These are phyloP conservation scores for Tolypocladium capitatum DNA, from an alignment of 2,329 filamentous ascomycete species.

Conservation along the genomic window DNA sequence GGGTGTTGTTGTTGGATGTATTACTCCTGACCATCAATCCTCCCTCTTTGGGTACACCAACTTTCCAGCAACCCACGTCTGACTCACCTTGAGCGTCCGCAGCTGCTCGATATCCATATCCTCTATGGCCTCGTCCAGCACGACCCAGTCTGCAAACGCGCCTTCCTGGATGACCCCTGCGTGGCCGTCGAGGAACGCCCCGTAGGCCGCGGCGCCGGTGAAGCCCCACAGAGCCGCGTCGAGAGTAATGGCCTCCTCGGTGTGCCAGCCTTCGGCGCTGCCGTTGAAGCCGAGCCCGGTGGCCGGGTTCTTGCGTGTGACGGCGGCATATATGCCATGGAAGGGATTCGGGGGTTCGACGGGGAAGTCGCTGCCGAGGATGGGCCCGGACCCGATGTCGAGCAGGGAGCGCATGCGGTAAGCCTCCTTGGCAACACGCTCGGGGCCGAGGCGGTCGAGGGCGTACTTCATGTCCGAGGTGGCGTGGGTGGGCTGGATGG, in stretches of 20 bases:
- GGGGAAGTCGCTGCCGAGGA: slow-evolving; percentile 59
- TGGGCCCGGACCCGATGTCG: slow-evolving; percentile 32
- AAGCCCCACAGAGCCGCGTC: slow-evolving; percentile 50
- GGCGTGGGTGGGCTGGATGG: slow-evolving; percentile 59
- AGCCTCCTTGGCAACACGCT: slow-evolving; percentile 40
- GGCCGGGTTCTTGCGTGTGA: slow-evolving; percentile 45
- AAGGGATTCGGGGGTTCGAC: slow-evolving; percentile 57
- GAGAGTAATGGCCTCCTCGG: slow-evolving; percentile 43
- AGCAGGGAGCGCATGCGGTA: slow-evolving; percentile 55
- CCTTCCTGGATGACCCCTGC: slow-evolving; percentile 47
- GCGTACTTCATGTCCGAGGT: slow-evolving; percentile 61
- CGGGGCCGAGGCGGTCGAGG: slow-evolving; percentile 40
- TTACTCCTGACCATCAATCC: background rate
- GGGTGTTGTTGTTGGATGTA: background rate
- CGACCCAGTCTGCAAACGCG: slow-evolving; percentile 56
- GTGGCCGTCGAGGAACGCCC: slow-evolving; percentile 43
- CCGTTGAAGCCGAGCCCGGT: slow-evolving; percentile 37
- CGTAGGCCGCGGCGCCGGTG: slow-evolving; percentile 44
- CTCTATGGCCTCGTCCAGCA: slow-evolving; percentile 47
- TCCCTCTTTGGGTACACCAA: slow-evolving; percentile 25
- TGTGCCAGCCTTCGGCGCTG: slow-evolving; percentile 41
- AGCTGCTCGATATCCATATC: slow-evolving; percentile 36
- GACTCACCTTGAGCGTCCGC: slow-evolving; percentile 40
- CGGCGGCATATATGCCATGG: slow-evolving; percentile 55
- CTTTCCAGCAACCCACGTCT: slow-evolving; percentile 55